phyloP scores from a whole-genome alignment of 176 grass and related monocot species.

The Olyra latifolia region DNA sequence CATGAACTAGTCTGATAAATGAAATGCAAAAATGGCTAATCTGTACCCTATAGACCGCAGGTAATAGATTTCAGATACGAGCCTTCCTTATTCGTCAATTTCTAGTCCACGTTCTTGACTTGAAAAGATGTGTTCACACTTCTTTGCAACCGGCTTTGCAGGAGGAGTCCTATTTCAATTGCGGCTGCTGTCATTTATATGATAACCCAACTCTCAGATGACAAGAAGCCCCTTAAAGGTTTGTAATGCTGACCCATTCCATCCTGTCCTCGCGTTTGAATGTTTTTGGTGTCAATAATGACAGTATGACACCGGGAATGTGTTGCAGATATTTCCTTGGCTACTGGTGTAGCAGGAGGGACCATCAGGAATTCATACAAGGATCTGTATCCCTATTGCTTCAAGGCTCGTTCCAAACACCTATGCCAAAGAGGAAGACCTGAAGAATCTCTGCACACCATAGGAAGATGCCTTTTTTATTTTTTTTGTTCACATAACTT shows the following conservation, averaged over 20 bases:
- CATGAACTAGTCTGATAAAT: neutral
- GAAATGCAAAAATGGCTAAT: neutral
- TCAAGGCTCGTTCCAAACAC: slow-evolving; percentile 71
- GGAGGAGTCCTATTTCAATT: slow-evolving; percentile 91
- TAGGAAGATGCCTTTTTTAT: slow-evolving; percentile 27
- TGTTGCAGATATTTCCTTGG: slow-evolving; percentile 80
- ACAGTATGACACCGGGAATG: neutral
- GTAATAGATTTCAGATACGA: neutral
- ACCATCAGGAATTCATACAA: slow-evolving; percentile 96
- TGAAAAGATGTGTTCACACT: slow-evolving; percentile 15
- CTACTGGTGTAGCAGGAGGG: slow-evolving; percentile 86
- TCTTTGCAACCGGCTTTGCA: slow-evolving; percentile 37
- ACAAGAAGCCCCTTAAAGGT: slow-evolving; percentile 94
- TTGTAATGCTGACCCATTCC: neutral
- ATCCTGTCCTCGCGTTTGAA: neutral
- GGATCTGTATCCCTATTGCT: slow-evolving; percentile 79
- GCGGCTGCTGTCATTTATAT: slow-evolving; percentile 94
- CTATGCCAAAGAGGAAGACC: slow-evolving; percentile 84
- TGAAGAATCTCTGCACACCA: slow-evolving; percentile 84
- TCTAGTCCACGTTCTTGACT: neutral
- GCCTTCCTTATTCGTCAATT: slow-evolving; percentile 11
- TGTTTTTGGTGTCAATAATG: neutral
- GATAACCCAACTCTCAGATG: slow-evolving; percentile 94
- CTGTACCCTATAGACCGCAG: neutral
- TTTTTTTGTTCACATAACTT: slow-evolving; percentile 29